Evolutionary conservation across 495 filamentous ascomycete genomes (phyloP).

Genomic region (Rhypophila decipiens): DNA sequence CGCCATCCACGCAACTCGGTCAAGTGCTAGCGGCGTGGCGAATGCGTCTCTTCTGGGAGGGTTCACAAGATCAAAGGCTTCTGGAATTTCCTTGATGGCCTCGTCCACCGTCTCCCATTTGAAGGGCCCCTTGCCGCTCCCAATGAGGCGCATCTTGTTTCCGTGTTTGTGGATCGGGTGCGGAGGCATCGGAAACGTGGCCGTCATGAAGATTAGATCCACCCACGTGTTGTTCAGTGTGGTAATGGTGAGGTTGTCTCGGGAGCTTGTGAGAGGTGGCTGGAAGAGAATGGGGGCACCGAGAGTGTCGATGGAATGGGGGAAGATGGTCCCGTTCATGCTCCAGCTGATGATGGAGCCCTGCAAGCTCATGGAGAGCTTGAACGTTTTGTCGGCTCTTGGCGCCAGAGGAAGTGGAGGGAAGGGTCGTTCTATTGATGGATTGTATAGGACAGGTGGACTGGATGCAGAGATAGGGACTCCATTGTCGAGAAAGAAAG

Average conservation of each 20-base stretch:
- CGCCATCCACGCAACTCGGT: slow-evolving; percentile 42
- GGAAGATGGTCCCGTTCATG: slow-evolving; percentile 32
- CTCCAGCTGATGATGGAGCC: slow-evolving; percentile 43
- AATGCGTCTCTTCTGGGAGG: slow-evolving; percentile 49
- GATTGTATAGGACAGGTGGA: slow-evolving; percentile 35
- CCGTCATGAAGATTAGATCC: slow-evolving; percentile 46
- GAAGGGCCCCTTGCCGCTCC: slow-evolving; percentile 42
- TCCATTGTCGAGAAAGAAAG: slow-evolving; percentile 40
- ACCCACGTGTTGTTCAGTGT: slow-evolving; percentile 48
- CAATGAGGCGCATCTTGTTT: slow-evolving; percentile 53
- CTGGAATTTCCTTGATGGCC: slow-evolving; percentile 38
- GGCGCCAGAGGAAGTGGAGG: slow-evolving; percentile 25
- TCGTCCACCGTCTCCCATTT: slow-evolving; percentile 47
- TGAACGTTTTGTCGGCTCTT: slow-evolving; percentile 34
- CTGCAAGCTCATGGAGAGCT: slow-evolving; percentile 32
- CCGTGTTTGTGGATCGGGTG: slow-evolving; percentile 61
- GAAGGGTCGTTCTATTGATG: slow-evolving; percentile 32
- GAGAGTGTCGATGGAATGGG: slow-evolving; percentile 21
- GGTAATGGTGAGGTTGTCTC: slow-evolving; percentile 36
- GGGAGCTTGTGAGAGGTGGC: slow-evolving; percentile 20
- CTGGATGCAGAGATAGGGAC: slow-evolving; percentile 18
- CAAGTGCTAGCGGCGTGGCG: slow-evolving; percentile 29
- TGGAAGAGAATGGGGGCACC: slow-evolving; percentile 35
- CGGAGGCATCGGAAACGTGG: slow-evolving; percentile 31
- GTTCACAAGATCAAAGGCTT: slow-evolving; percentile 49